Percentiles rank a stretch among this genome's conserved stretches.
These are phyloP conservation scores for Emergomyces orientalis DNA, from an alignment of 2,329 filamentous ascomycete genomes.

Conservation along the genomic window DNA sequence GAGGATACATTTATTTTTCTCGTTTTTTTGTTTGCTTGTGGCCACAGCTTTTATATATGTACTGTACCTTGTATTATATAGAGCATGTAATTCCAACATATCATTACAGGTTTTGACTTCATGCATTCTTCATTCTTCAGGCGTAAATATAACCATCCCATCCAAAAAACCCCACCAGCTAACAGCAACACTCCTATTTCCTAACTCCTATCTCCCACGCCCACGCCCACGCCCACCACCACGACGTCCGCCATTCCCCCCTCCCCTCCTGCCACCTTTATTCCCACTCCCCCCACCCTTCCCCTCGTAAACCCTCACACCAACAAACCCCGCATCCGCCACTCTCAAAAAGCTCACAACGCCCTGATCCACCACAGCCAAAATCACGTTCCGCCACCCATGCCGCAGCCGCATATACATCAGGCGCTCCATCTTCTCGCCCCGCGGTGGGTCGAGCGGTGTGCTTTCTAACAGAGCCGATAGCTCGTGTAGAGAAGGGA, in stretches of 20 bases:
- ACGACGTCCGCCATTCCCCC: constrained; percentile 20
- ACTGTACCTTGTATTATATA: too few species aligned
- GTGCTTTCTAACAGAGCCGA: constrained; percentile 61
- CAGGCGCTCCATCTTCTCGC: constrained; percentile 40
- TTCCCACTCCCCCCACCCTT: constrained; percentile 16
- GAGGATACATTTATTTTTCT: not conserved
- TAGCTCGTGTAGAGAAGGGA: constrained; percentile 68
- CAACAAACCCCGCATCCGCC: constrained; percentile 67
- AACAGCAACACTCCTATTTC: not conserved
- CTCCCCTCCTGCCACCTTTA: constrained; percentile 19
- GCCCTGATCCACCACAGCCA: constrained; percentile 84
- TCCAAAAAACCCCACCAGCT: not conserved
- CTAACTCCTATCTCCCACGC: not conserved
- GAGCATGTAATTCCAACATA: not conserved
- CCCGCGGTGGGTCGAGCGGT: constrained; percentile 54
- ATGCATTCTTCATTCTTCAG: not conserved
- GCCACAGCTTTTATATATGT: not conserved
- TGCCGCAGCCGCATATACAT: constrained; percentile 74
- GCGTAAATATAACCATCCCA: not conserved
- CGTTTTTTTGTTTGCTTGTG: not conserved
- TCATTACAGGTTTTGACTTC: not conserved
- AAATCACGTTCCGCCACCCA: constrained; percentile 69
- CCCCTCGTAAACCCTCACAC: constrained; percentile 59
- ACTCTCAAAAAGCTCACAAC: constrained; percentile 80
- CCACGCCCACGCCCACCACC: constrained; percentile 21